Base-by-base conservation (phyloP, 2,329 filamentous ascomycete genomes). In the Phyllachora maydis region DNA sequence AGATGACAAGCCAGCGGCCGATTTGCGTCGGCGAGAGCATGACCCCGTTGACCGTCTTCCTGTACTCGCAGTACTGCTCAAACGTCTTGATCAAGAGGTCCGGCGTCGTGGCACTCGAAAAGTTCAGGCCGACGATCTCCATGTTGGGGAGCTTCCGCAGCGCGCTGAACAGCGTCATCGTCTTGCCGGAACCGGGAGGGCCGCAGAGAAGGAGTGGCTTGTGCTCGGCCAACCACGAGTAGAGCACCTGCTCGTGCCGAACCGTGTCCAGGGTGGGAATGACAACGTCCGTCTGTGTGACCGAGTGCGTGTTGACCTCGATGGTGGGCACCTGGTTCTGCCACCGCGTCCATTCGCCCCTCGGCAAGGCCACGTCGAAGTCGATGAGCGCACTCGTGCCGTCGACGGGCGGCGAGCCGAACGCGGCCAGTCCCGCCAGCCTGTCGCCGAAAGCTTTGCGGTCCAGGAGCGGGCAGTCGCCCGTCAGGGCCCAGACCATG, bases 41-140 rank as follows among this genome's bases (percentile, higher is more conserved):
- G 11, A 95, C 82, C 19, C 88, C 88, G 42, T 88, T 95, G 22
- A 95, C 56, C 0, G 88, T 95, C 64, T 98, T 98, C 57, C 85
- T 90, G 54, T 99, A 98, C 50, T 98, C 88, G 50, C 88, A 99
- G 49, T 98, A 93, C 45, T 98, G 90, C 52, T 98, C 88, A 35
- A 99, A 92, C 0, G 90, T 98, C 60, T 98, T 98, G 56, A 98
- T 83, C 31, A 99, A 65, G 14, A 99, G 67, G 46, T 98, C 90
- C 1, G 88, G 90, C 1, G 88, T 98, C 1, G 90, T 99, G 2
- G 88, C 90, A 38, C 88, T 98, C 4, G 90, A 98, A 48, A 99
- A 98, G 51, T 99, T 99, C 44, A 99, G 78, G 23, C 88, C 88
- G 16, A 98, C 90, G 28, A 93, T 82, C 49, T 98, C 88, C 83